phyloP scores from a whole-genome alignment of 169 alveolate species.

The Amoebophrya sp. region DNA sequence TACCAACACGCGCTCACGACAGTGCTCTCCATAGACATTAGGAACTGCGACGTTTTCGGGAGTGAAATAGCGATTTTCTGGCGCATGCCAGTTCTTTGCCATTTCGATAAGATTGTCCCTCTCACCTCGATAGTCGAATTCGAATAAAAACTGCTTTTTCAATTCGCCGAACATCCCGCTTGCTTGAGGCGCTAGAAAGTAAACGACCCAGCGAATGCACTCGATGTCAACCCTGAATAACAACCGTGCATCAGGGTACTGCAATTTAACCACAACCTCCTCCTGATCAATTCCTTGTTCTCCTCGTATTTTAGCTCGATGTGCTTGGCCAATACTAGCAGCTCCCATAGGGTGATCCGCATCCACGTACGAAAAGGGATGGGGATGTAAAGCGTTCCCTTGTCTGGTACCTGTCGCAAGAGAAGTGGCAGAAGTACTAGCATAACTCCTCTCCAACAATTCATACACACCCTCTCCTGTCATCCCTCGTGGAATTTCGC shows the following conservation, averaged over 20 bases:
- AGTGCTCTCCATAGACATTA: neutral
- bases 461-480: neutral
- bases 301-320: neutral
- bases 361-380: neutral
- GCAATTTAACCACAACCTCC: neutral
- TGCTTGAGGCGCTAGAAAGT: neutral
- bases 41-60: neutral
- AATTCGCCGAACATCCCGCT: neutral
- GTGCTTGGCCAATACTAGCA: neutral
- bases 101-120: neutral
- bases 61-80: neutral
- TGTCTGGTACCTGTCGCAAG: too few species aligned
- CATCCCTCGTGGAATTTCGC: neutral
- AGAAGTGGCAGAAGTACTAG: neutral
- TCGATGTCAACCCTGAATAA: neutral
- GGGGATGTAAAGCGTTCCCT: too few species aligned
- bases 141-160: constrained; percentile 17
- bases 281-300: neutral
- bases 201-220: neutral
- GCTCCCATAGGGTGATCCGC: neutral
- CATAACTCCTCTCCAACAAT: neutral
- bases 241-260: neutral
- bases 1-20: neutral
- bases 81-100: neutral
- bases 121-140: constrained; percentile 16